Evolutionary conservation across 768 basidiomycete species (phyloP), one percentile per base, ranked within the genome.

Genomic region (Pulveroboletus sp.): DNA sequence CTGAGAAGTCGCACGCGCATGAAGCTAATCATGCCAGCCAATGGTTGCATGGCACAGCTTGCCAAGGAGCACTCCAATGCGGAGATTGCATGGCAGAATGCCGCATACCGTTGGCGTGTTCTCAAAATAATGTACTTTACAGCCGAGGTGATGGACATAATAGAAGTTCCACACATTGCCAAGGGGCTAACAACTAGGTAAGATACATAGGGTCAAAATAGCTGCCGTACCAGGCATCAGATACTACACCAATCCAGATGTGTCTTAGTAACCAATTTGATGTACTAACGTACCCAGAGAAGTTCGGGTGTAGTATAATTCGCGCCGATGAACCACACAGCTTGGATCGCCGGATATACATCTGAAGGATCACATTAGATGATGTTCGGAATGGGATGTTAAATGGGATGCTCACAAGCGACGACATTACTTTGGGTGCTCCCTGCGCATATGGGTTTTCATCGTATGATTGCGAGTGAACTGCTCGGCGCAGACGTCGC

Each of bases 391-490:
- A 23, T 23, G 20, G 39, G 19, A 34, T 23, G 37, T 58, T 45
- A 45, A 40, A 17, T 31, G 16, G 5, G 17, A 19, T 17, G 47
- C 51, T 45, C 27, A 56, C 43, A 26, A n/a, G 6, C 22, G 4
- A 35, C 24, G 27, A 14, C 10, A 39, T n/a, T 34, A 10, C 22
- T 55, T 39, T 46, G 41, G 1, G 45, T 58, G 63, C 24, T 55
- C 58, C 11, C 14, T 51, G 31, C 22, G 27, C 0, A 49, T 0
- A 31, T 68, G 67, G 5, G 5, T 20, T 9, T 49, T 44, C 35
- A 56, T 38, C 11, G 67, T 61, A 22, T 67, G 5, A 45, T n/a
- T 46, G 20, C 67, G 65, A 5, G 67, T 63, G 47, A 67, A 67
- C 26, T 30, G 42, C 14, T 60, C 59, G 5, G 22, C 2, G 26